phyloP scores from a whole-genome alignment of 306 rosid species.

The Vicia sativa region DNA sequence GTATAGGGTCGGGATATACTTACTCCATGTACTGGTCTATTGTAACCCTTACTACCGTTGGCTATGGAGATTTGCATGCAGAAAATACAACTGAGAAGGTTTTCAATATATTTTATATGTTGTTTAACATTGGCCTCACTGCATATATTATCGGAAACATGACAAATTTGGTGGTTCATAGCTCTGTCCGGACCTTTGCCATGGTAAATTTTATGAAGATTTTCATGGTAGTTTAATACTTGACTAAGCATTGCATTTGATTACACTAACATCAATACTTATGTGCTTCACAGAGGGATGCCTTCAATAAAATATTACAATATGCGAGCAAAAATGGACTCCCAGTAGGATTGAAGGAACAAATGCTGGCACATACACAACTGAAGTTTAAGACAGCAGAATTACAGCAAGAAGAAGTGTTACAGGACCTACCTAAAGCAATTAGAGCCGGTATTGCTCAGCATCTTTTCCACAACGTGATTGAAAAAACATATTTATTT shows the following conservation, averaged over 20 bases:
- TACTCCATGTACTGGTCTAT: conserved; percentile 84
- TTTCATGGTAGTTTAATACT: conserved; percentile 16
- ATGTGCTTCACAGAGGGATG: conserved; percentile 58
- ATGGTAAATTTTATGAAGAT: conserved; percentile 34
- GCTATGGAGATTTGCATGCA: conserved; percentile 91
- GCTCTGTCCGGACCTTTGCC: conserved; percentile 63
- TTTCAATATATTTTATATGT: conserved; percentile 70
- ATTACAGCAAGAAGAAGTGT: conserved; percentile 78
- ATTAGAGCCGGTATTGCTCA: conserved; percentile 74
- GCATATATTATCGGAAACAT: conserved; percentile 89
- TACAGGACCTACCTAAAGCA: conserved; percentile 72
- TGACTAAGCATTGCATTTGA: conserved; percentile 19
- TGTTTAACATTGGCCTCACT: conserved; percentile 87
- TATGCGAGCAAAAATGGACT: conserved; percentile 79
- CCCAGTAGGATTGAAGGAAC: conserved; percentile 79
- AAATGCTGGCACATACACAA: conserved; percentile 82
- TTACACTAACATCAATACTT: conserved; percentile 29
- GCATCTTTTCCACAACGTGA: conserved; percentile 67
- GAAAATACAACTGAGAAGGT: conserved; percentile 72
- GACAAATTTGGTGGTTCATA: conserved; percentile 83
- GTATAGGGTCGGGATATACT: conserved; percentile 67
- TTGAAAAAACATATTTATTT: conserved; percentile 67
- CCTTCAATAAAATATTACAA: conserved; percentile 63
- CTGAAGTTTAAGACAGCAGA: conserved; percentile 86
- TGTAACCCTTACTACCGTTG: conserved; percentile 82